phyloP scores from a whole-genome alignment of 768 basidiomycete genomes.

The Cystobasidium onofrii region DNA sequence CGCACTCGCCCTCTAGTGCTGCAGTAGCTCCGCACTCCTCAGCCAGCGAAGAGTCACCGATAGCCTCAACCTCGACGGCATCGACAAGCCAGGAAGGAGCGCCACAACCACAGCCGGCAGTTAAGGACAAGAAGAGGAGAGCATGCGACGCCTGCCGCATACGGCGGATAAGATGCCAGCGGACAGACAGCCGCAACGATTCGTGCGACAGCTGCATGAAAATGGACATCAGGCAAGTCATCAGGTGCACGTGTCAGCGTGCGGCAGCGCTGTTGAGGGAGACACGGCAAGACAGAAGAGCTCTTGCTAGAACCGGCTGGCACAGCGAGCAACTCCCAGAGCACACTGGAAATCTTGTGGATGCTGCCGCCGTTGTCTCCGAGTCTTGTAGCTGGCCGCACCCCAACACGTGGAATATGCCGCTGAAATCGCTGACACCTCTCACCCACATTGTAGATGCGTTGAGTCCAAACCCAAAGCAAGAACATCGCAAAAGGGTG shows the following conservation, averaged over 20 bases:
- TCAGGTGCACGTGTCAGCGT: neutral
- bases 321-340: too few species aligned
- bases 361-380: neutral
- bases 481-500: constrained; percentile 10
- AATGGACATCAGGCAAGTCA: constrained; percentile 20
- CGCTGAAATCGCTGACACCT: neutral
- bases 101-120: neutral
- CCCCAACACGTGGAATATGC: neutral
- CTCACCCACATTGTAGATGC: constrained; percentile 1
- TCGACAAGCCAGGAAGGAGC: neutral
- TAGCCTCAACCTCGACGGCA: neutral
- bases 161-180: neutral
- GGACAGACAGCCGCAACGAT: neutral
- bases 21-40: neutral
- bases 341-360: neutral
- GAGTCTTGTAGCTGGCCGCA: neutral
- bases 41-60: constrained; percentile 1
- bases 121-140: neutral
- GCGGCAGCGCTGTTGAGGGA: neutral
- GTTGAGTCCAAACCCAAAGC: constrained; percentile 6
- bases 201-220: neutral
- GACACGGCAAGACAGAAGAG: neutral
- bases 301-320: neutral
- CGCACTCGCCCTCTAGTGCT: neutral
- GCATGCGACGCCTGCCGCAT: constrained; percentile 21